Evolutionary conservation across 441 rosid genomes (phyloP), one percentile per base, ranked within the genome.

Genomic region (Isatis lusitanica): DNA sequence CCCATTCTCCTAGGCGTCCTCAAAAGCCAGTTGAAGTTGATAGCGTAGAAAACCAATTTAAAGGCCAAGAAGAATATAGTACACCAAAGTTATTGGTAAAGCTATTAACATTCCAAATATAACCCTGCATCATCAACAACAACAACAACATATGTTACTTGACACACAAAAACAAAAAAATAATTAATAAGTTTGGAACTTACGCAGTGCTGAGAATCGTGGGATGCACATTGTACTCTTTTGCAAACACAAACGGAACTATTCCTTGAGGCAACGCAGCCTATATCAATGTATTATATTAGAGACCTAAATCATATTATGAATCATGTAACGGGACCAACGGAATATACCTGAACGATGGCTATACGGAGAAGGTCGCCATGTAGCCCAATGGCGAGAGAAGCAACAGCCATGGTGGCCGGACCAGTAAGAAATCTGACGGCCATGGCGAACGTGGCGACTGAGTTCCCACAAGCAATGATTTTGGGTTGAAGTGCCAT

Each of bases 51-150:
- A 43, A 43, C 69, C n/a, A 66, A 17, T 46, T 93, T 82, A 90
- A 61, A 94, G 75, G 73, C 98, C 98, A 58, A 94, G 93, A 52
- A 88, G 73, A 61, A 88, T 79, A 79, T 86, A 88, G 80, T 88
- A 88, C 58, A 88, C 82, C 2, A 88, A 78, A 15, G 90, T 88
- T 70, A 88, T 88, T 1, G 92, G 92, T 61, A 88, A 78, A 0
- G 92, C 92, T 82, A 88, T 86, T 81, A 88, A 70, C 92, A 88
- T 88, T 47, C 92, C 92, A 70, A 88, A 88, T 71, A 88, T 88
- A 17, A 88, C 92, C 85, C 92, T 88, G 83, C 81, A 79, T 65
- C 47, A 53, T 65, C 47, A 53, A 66, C 40, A 53, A n/a, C 24
- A 9, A 63, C 1, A 48, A 16, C 3, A 48, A 38, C 51, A 31